phyloP scores from a whole-genome alignment of 805 yeast genomes.

The Candida dendrica region DNA sequence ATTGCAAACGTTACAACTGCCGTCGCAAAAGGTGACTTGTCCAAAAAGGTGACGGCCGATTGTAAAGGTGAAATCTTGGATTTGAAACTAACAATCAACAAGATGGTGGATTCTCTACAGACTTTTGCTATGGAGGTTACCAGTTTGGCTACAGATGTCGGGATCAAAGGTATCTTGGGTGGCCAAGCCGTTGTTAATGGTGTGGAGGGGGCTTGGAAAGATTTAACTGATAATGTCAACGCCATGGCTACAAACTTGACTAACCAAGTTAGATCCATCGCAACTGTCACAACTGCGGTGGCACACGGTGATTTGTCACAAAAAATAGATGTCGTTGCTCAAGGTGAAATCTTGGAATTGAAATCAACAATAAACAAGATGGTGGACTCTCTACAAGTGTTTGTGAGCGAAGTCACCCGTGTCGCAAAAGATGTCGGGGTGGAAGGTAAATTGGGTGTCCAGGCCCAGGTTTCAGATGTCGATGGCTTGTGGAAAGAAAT shows the following conservation, averaged over 20 bases:
- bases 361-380: slow-evolving; percentile 83
- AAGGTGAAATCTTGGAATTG: slow-evolving; percentile 82
- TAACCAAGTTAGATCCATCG: slow-evolving; percentile 87
- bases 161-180: slow-evolving; percentile 87
- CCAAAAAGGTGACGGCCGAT: slow-evolving; percentile 80
- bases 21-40: slow-evolving; percentile 83
- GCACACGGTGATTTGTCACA: slow-evolving; percentile 90
- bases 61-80: slow-evolving; percentile 89
- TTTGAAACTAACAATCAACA: slow-evolving; percentile 77
- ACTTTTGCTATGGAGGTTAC: slow-evolving; percentile 86
- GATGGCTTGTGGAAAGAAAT: slow-evolving; percentile 91
- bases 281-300: slow-evolving; percentile 89
- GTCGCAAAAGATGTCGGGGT: slow-evolving; percentile 93
- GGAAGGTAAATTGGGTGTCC: slow-evolving; percentile 88
- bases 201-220: slow-evolving; percentile 90
- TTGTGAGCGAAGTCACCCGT: slow-evolving; percentile 82
- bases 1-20: slow-evolving; percentile 83
- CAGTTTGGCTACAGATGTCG: slow-evolving; percentile 86
- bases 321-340: slow-evolving; percentile 83
- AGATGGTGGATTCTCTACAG: slow-evolving; percentile 88
- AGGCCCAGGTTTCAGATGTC: slow-evolving; percentile 84
- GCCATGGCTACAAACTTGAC: slow-evolving; percentile 91
- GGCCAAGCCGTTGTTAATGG: slow-evolving; percentile 88
- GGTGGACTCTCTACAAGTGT: slow-evolving; percentile 86
- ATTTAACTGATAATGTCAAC: slow-evolving; percentile 83